phyloP scores from a whole-genome alignment of 2,329 filamentous ascomycete genomes.

The Aphanocladium album region DNA sequence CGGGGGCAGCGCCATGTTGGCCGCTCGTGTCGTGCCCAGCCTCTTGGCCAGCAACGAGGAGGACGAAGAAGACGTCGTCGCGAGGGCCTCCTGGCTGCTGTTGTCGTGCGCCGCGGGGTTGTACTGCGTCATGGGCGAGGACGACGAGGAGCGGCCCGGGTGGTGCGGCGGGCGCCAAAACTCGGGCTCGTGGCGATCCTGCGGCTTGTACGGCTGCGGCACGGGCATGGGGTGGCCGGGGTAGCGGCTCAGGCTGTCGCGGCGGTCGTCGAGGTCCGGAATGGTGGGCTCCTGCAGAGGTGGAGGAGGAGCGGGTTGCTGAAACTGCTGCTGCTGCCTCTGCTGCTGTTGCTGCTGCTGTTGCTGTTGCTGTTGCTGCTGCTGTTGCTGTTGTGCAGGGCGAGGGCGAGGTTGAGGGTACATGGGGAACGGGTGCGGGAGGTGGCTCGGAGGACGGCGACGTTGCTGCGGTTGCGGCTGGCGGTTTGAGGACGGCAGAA shows the following conservation, averaged over 20 bases:
- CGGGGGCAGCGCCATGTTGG: slow-evolving; percentile 36
- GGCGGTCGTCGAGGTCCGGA: neutral
- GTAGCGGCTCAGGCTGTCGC: slow-evolving; percentile 1
- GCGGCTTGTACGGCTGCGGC: slow-evolving; percentile 1
- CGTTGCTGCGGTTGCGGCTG: neutral
- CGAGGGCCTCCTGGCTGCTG: slow-evolving; percentile 11
- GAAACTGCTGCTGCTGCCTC: too few species aligned
- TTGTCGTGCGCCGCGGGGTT: slow-evolving; percentile 16
- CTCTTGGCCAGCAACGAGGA: slow-evolving; percentile 44
- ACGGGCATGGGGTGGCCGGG: slow-evolving; percentile 10
- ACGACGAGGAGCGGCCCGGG: neutral
- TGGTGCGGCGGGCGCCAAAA: neutral
- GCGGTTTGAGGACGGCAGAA: slow-evolving; percentile 13
- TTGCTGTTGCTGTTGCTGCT: neutral
- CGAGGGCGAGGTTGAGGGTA: neutral
- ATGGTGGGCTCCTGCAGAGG: neutral
- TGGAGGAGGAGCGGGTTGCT: neutral
- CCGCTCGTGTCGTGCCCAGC: slow-evolving; percentile 44
- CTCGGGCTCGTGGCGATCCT: neutral
- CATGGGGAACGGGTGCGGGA: slow-evolving; percentile 12
- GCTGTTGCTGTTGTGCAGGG: neutral
- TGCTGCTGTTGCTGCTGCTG: neutral
- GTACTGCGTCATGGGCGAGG: neutral
- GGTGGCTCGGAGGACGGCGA: slow-evolving; percentile 9
- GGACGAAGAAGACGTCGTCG: slow-evolving; percentile 31